These are phyloP conservation scores for Ascobolus immersus DNA, from an alignment of 495 filamentous ascomycete species.

Conservation along the genomic window DNA sequence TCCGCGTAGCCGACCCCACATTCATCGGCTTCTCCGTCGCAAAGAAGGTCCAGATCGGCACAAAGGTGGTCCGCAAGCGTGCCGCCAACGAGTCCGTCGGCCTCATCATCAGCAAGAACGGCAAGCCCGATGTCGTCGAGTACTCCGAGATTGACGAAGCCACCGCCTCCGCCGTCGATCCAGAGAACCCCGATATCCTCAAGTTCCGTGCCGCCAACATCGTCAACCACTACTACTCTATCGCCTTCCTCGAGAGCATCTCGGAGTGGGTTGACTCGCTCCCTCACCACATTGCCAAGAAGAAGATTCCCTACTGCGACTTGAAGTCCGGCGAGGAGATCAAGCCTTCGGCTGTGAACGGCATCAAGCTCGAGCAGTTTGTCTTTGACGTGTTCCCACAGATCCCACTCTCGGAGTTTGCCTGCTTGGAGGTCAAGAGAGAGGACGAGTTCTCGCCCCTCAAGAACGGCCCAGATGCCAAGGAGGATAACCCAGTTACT, in stretches of 20 bases:
- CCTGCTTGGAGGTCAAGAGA: conserved; percentile 79
- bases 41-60: conserved; percentile 81
- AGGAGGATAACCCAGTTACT: conserved; percentile 84
- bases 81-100: conserved; percentile 92
- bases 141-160: conserved; percentile 89
- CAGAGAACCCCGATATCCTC: conserved; percentile 49
- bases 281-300: conserved; percentile 83
- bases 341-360: conserved; percentile 84
- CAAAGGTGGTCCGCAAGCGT: conserved; percentile 95
- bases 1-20: conserved; percentile 82
- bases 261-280: conserved; percentile 62
- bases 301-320: conserved; percentile 89
- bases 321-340: conserved; percentile 45
- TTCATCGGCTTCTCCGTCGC: conserved; percentile 85
- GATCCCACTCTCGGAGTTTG: conserved; percentile 67
- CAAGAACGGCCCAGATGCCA: conserved; percentile 81
- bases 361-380: conserved; percentile 97
- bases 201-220: conserved; percentile 97
- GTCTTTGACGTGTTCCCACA: conserved; percentile 96
- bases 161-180: conserved; percentile 68
- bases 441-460: conserved; percentile 97
- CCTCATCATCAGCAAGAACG: conserved; percentile 80
- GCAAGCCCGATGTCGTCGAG: conserved; percentile 91
- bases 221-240: conserved; percentile 99
- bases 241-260: conserved; percentile 73